Percentiles rank a stretch among this genome's conserved stretches.
phyloP scores from a whole-genome alignment of 2,329 filamentous ascomycete genomes.

The Aspergillus neoniger region DNA sequence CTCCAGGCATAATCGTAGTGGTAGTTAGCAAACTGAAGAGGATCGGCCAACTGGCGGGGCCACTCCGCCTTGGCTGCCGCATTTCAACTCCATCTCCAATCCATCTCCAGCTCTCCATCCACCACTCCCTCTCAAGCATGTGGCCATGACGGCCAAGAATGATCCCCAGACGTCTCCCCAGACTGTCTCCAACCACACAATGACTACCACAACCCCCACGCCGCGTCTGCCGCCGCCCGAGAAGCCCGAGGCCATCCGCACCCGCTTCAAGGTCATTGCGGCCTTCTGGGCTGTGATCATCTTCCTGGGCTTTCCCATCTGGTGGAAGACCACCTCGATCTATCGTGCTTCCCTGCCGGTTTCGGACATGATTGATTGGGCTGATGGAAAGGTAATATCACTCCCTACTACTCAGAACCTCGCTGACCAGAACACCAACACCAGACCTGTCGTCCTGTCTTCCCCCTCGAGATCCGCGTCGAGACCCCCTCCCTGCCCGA shows the following conservation, averaged over 20 bases:
- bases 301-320: slow-evolving; percentile 83
- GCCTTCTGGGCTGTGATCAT: slow-evolving; percentile 91
- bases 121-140: slow-evolving; percentile 32
- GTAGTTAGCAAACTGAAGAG: neutral
- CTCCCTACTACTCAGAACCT: neutral
- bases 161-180: slow-evolving; percentile 36
- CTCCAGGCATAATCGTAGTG: neutral
- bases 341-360: slow-evolving; percentile 83
- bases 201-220: slow-evolving; percentile 24
- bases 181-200: slow-evolving; percentile 20
- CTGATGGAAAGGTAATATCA: slow-evolving; percentile 72
- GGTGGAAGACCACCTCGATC: slow-evolving; percentile 93
- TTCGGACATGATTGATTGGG: slow-evolving; percentile 86
- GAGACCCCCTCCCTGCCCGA: slow-evolving; percentile 67
- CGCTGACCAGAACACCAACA: neutral
- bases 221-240: slow-evolving; percentile 71
- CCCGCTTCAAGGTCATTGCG: slow-evolving; percentile 72
- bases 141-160: slow-evolving; percentile 36
- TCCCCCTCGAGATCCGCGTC: slow-evolving; percentile 80
- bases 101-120: slow-evolving; percentile 13
- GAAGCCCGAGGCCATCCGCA: slow-evolving; percentile 66
- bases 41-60: neutral
- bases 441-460: slow-evolving; percentile 83
- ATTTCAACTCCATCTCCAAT: slow-evolving; percentile 20
- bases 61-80: slow-evolving; percentile 9